phyloP scores from a whole-genome alignment of 23 red algal species.

The Gracilaria gracilis region DNA sequence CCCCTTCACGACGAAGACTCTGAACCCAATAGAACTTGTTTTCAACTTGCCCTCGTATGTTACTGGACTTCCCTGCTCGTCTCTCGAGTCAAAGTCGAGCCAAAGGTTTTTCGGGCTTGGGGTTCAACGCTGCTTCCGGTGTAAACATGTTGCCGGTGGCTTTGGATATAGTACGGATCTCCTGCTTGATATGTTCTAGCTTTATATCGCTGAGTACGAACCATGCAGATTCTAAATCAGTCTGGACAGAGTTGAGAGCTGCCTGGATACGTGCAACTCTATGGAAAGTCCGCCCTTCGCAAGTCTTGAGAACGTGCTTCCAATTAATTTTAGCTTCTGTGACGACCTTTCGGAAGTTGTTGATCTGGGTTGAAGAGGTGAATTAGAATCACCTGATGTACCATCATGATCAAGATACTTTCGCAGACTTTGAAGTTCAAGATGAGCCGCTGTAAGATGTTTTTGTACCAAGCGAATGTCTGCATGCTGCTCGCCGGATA shows the following conservation, averaged over 20 bases:
- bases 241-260: too few relatives aligned
- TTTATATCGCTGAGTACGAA: too few relatives aligned
- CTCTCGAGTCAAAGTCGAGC: conserved; percentile 3
- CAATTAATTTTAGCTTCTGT: too few relatives aligned
- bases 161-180: too few relatives aligned
- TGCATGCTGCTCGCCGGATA: neutral
- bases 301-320: too few relatives aligned
- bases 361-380: neutral
- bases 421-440: neutral
- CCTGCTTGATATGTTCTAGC: too few relatives aligned
- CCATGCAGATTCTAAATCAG: too few relatives aligned
- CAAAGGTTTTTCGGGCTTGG: neutral
- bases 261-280: too few relatives aligned
- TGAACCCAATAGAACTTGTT: neutral
- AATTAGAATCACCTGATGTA: too few relatives aligned
- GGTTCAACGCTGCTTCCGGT: neutral
- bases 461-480: neutral
- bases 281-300: too few relatives aligned
- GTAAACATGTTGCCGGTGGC: too few relatives aligned
- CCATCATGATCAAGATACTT: neutral
- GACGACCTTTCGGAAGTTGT: too few relatives aligned
- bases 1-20: neutral
- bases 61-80: neutral
- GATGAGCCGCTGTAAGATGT: neutral
- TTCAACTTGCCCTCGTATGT: neutral